Evolutionary conservation across 2,329 filamentous ascomycete genomes (phyloP).

Genomic region (Fusarium austroafricanum): DNA sequence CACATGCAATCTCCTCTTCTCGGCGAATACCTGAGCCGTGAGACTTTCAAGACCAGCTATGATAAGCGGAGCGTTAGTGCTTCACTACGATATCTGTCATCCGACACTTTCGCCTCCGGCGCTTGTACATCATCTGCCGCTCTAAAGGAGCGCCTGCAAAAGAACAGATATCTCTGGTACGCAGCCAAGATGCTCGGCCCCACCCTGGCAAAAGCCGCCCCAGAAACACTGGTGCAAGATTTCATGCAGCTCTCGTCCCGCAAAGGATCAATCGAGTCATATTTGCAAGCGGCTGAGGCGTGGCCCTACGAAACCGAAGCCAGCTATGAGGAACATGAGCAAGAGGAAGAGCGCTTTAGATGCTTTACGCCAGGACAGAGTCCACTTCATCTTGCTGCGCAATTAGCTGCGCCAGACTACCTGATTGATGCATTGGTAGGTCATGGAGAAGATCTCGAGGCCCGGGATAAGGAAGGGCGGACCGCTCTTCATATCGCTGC

Average conservation of each 20-base stretch:
- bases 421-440: too few species aligned
- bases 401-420: too few species aligned
- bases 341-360: too few species aligned
- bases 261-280: not conserved
- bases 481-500: too few species aligned
- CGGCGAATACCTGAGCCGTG: too few species aligned
- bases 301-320: not conserved
- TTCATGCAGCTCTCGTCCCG: slow-evolving; percentile 1
- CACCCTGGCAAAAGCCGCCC: not conserved
- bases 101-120: not conserved
- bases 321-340: not conserved
- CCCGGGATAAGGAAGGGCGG: too few species aligned
- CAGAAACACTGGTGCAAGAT: not conserved
- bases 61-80: too few species aligned
- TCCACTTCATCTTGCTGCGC: too few species aligned
- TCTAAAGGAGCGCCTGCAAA: not conserved
- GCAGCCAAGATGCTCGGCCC: not conserved
- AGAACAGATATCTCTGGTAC: slow-evolving; percentile 12
- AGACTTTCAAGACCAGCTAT: too few species aligned
- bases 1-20: too few species aligned
- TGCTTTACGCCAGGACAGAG: too few species aligned
- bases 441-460: too few species aligned
- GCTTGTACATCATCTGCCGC: not conserved
- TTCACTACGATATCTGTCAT: not conserved
- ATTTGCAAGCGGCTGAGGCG: slow-evolving; percentile 1